These are phyloP conservation scores for Leishmania gerbilli DNA, from an alignment of 208 protist species.

Conservation along the genomic window DNA sequence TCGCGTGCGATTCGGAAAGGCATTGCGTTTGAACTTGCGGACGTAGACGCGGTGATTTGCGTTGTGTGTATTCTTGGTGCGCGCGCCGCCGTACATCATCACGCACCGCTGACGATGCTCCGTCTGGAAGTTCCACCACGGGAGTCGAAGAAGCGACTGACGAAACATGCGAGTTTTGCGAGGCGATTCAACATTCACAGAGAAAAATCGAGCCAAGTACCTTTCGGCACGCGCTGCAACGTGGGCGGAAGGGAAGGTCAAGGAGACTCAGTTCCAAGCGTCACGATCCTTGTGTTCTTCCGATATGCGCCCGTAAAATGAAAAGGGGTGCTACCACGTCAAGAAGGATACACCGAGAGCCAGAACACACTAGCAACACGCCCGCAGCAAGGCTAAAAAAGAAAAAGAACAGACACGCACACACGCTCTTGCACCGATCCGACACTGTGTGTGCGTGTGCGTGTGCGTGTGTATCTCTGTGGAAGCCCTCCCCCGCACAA, in stretches of 20 bases:
- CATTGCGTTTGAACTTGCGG: conserved; percentile 89
- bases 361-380: neutral
- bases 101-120: conserved; percentile 88
- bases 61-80: conserved; percentile 88
- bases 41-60: conserved; percentile 89
- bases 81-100: conserved; percentile 91
- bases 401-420: neutral
- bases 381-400: neutral
- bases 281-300: neutral
- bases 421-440: neutral
- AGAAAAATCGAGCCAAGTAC: neutral
- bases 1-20: conserved; percentile 90
- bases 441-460: neutral
- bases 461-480: conserved; percentile 1
- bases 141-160: conserved; percentile 54
- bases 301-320: neutral
- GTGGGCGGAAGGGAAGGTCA: neutral
- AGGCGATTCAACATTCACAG: neutral
- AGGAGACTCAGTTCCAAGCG: neutral
- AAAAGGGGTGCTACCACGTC: neutral
- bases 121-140: conserved; percentile 94
- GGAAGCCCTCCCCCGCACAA: neutral
- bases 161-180: conserved; percentile 61
- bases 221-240: neutral
- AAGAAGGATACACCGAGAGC: neutral